Base-by-base conservation (phyloP, 2,329 filamentous ascomycete species). In the Penicillium vulpinum region DNA sequence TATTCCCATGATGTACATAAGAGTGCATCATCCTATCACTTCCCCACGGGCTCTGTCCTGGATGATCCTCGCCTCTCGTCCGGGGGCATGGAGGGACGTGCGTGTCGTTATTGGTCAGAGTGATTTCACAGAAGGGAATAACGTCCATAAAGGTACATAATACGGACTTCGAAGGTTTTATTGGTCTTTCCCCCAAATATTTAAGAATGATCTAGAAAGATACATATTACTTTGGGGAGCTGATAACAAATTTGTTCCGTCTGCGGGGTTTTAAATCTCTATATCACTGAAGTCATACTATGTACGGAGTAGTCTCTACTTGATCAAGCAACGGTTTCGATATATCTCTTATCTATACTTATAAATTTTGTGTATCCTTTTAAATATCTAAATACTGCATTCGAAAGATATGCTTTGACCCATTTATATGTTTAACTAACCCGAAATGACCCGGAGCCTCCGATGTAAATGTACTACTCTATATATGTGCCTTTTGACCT, bases 51-150 rank as follows among this genome's bases (percentile, higher is more conserved):
- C 46, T 35, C 26, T 50, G 40, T 45, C 59, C 39, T 59, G 47
- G 26, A 59, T 49, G 54, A 60, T 52, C 46, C 57, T 54, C 58
- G 56, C 72, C 70, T 74, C 66, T 74, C 70, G 51, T 69, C 65
- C 41, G 64, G 59, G 66, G 58, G 63, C 71, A 73, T 75, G 73
- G 73, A 74, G 72, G 72, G 70, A 69, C 64, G 59, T 60, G 57
- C 59, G 51, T 28, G 29, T 56, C 62, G 54, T 69, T 67, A 77
- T 77, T 77, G 74, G 75, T 62, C 60, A 56, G 38, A 29, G 13
- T 21, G 13, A 35, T 21, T 1, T 0, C 0, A 21, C 22, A 22
- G 51, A 13, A 0, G n/a, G 0, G 0, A n/a, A 33, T 35, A 41
- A 35, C 21, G 45, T 31, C 51, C 44, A 35, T 7, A 2, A 3